Conservation (phyloP, 169 alveolate genomes). For the Plasmodium gallinaceum region DNA sequence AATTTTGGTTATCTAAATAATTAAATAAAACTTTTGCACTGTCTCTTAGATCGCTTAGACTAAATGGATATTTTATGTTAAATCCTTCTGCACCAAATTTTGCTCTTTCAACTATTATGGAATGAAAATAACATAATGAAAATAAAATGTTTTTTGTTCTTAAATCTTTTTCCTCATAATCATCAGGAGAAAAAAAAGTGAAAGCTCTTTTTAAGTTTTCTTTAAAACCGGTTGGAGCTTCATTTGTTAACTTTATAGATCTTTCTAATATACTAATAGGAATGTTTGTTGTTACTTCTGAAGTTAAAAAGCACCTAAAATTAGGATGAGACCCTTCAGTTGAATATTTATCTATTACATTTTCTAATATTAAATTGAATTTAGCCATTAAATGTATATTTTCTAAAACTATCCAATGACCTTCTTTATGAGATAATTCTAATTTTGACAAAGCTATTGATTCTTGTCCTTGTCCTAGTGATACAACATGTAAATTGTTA, state of each 20-base stretch:
- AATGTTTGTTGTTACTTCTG: conserved; percentile 94
- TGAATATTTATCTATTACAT: conserved; percentile 94
- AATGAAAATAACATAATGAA: conserved; percentile 97
- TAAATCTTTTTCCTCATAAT: conserved; percentile 92
- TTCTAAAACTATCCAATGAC: conserved; percentile 97
- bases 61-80: conserved; percentile 97
- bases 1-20: conserved; percentile 92
- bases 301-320: conserved; percentile 95
- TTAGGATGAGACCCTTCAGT: conserved; percentile 96
- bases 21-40: conserved; percentile 94
- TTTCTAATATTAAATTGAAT: conserved; percentile 95
- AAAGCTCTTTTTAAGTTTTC: conserved; percentile 96
- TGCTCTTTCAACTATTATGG: conserved; percentile 96
- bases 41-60: conserved; percentile 96
- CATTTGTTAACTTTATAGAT: conserved; percentile 96
- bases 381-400: conserved; percentile 96
- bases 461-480: conserved; percentile 96
- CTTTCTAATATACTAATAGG: conserved; percentile 97
- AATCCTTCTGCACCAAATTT: conserved; percentile 98
- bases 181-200: conserved; percentile 95
- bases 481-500: conserved; percentile 93
- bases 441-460: conserved; percentile 93
- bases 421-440: conserved; percentile 95
- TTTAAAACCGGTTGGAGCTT: conserved; percentile 96
- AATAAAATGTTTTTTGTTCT: conserved; percentile 95